Base-by-base conservation (phyloP, 83 land plant species). In the Thuja plicata region DNA sequence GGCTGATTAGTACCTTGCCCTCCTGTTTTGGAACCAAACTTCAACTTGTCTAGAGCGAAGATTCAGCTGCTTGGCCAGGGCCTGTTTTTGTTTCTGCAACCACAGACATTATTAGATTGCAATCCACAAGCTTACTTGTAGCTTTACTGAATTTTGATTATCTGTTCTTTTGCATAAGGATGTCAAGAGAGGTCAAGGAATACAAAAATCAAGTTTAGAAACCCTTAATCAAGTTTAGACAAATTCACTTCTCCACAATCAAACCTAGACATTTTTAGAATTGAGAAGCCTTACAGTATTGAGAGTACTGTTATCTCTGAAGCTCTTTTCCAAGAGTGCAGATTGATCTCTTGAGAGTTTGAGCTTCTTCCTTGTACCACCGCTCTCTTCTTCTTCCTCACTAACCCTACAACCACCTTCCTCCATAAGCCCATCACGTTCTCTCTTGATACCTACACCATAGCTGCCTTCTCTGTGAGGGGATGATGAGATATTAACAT, bases 11-110 rank as follows among this genome's bases (percentile, higher is more conserved):
- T 87, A 88, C 88, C 88, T 91, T 66, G 94, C 94, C 84, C 94
- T 88, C n/a, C 92, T 89, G 84, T 93, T 93, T 43, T 93, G 94
- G 86, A 93, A 93, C 94, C 94, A 93, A 0, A 93, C 94, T 85
- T 93, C 92, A 37, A 93, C 93, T 90, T 93, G 94, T 52, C 94
- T 48, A 37, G 91, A 91, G 71, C 89, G 82, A 11, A 93, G 90
- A 88, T 93, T 90, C 38, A 93, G 57, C 35, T 85, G 79, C 13
- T 37, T 74, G 16, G 94, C 94, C 70, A 93, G 87, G 6, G 62
- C 91, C 87, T 89, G 90, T 32, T 93, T 93, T 88, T 93, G 90
- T 34, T 84, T 91, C 92, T 93, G 89, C n/a, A 3, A 30, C 8
- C 73, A 66, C 73, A 38, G 6, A 37, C 32, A 27, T 8, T 27